Evolutionary conservation across 495 filamentous ascomycete species (phyloP), one percentile per base, ranked within the genome.

Genomic region (Penicillium simplicissimum): DNA sequence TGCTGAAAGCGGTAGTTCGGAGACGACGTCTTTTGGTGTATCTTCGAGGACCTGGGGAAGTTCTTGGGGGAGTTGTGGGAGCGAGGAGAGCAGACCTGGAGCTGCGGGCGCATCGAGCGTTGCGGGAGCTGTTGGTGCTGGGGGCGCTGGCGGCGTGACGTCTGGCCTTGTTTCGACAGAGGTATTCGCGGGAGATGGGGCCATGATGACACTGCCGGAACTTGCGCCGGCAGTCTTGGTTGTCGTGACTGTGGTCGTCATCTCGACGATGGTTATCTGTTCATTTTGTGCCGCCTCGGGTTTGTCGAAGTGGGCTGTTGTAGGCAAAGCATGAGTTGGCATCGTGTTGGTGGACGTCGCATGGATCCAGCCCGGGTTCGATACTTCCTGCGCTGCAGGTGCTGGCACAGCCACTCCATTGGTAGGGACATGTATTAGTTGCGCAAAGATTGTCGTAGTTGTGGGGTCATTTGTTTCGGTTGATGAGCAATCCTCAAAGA

Each of bases 401-500:
- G 28, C 48, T 9, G 48, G 48, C 8, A 34, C 25, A 0, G 8
- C 48, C n/a, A 8, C 48, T 33, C 31, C 48, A 34, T 52, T 52
- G 17, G 52, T 55, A 37, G 53, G 55, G 3, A 37, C 48, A 42
- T 59, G 51, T 21, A 13, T 45, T 17, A 35, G 14, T 17, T 57
- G 25, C 17, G 57, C 52, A 2, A 64, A 52, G 10, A 67, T 28
- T n/a, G 61, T 67, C 2, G 58, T 61, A 0, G 67, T 66, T 17
- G 56, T 62, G 7, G 42, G 42, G 38, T 57, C 54, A 19, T 56
- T 49, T 0, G 67, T 59, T 25, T 55, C 58, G 4, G 67, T 67
- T 14, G 59, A 34, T 11, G 55, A 53, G 37, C 68, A 72, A 0
- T 70, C 52, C 35, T 57, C 58, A 23, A 59, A 65, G 8, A 74